phyloP scores from a whole-genome alignment of 208 protist species.

The Polymyxa betae region DNA sequence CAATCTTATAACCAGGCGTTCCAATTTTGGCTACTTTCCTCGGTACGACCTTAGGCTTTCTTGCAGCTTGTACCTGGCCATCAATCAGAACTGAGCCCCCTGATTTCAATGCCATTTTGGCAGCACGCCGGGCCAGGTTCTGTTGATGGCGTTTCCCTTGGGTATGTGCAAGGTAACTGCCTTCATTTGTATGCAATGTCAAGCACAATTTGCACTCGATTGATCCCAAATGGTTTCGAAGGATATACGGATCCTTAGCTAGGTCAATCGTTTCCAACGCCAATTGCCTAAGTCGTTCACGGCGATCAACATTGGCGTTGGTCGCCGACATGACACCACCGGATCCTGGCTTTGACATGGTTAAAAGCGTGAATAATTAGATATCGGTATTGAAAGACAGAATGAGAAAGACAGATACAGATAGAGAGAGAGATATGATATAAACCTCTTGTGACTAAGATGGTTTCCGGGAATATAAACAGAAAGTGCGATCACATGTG shows the following conservation, averaged over 20 bases:
- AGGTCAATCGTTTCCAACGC: conserved; percentile 83
- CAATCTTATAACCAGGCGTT: conserved; percentile 82
- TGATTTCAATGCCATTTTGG: conserved; percentile 65
- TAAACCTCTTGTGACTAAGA: too few relatives aligned
- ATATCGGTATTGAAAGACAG: too few relatives aligned
- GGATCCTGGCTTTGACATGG: conserved; percentile 62
- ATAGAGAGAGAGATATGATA: too few relatives aligned
- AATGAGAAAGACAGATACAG: too few relatives aligned
- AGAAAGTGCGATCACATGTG: too few relatives aligned
- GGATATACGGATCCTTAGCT: conserved; percentile 81
- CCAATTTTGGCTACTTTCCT: conserved; percentile 81
- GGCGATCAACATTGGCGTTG: conserved; percentile 74
- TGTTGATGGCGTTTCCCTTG: conserved; percentile 89
- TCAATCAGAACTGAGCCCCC: neutral
- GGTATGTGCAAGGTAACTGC: conserved; percentile 90
- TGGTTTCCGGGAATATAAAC: too few relatives aligned
- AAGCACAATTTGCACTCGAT: conserved; percentile 92
- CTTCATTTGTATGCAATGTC: conserved; percentile 88
- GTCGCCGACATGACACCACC: conserved; percentile 65
- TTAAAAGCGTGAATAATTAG: too few relatives aligned
- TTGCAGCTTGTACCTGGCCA: neutral
- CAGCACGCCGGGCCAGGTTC: conserved; percentile 77
- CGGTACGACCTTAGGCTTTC: conserved; percentile 61
- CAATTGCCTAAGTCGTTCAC: conserved; percentile 77
- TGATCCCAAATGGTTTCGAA: conserved; percentile 79